Percentiles rank a stretch among this genome's conserved stretches.
These are phyloP conservation scores for Helotiales sp. DNA, from an alignment of 2,329 filamentous ascomycete genomes.

Conservation along the genomic window DNA sequence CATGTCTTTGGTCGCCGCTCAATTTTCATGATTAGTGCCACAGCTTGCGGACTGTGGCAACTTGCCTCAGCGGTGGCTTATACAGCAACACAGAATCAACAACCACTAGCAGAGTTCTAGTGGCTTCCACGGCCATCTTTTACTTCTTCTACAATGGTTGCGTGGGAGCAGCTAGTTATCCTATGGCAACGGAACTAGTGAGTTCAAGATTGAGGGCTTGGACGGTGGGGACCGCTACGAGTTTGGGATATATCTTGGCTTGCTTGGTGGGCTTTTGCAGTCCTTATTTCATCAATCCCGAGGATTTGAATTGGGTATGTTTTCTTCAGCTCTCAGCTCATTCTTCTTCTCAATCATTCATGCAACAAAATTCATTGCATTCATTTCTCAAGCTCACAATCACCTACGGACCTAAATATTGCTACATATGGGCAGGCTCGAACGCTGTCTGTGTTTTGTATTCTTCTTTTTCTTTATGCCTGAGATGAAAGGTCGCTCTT, in stretches of 20 bases:
- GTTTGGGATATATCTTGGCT: constrained; percentile 45
- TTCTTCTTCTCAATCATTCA: too few species aligned
- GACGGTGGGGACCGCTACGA: constrained; percentile 52
- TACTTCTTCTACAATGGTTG: constrained; percentile 46
- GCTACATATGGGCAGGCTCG: constrained; percentile 47
- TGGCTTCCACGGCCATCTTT: constrained; percentile 44
- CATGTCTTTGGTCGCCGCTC: constrained; percentile 41
- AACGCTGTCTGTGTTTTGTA: constrained; percentile 42
- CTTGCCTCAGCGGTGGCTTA: constrained; percentile 44
- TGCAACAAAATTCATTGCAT: too few species aligned
- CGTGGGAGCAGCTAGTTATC: constrained; percentile 33
- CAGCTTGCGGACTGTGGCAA: constrained; percentile 43
- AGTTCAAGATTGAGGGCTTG: constrained; percentile 52
- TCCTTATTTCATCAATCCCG: constrained; percentile 46
- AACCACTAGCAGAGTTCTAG: constrained; percentile 39
- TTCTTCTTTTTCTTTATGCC: constrained; percentile 48
- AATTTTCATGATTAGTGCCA: constrained; percentile 43
- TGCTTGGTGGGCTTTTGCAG: constrained; percentile 44
- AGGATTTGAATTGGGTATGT: constrained; percentile 44
- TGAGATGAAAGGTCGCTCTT: constrained; percentile 45
- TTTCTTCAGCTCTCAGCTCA: neutral
- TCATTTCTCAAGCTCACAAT: constrained; percentile 33
- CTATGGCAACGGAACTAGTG: constrained; percentile 33
- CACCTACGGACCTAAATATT: constrained; percentile 45
- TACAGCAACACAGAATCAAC: constrained; percentile 39